A percentile compares a stretch with the other conserved stretches of the same genome.
Evolutionary conservation across 768 basidiomycete genomes (phyloP).

Genomic region (Mycena sanguinolenta): DNA sequence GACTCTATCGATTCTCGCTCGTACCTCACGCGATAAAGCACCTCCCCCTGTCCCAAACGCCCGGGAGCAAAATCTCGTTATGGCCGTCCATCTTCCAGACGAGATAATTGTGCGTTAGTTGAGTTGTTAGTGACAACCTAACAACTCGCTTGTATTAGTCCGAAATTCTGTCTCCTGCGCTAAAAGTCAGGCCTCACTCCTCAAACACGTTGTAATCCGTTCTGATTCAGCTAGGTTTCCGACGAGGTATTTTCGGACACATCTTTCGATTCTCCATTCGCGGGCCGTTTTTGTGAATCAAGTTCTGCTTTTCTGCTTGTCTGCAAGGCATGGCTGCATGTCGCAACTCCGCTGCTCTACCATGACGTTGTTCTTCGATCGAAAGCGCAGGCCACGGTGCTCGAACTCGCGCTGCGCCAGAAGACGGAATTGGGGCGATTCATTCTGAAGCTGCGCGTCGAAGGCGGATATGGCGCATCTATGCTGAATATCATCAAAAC

Average conservation of each 20-base stretch:
- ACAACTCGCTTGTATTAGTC: background rate
- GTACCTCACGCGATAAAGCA: too few relatives aligned
- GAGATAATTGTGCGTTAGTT: conserved; percentile 12
- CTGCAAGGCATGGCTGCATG: conserved; percentile 30
- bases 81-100: conserved; percentile 26
- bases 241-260: conserved; percentile 3
- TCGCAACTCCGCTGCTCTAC: conserved; percentile 28
- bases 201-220: too few relatives aligned
- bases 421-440: background rate
- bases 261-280: background rate
- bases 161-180: too few relatives aligned
- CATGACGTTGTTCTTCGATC: conserved; percentile 12
- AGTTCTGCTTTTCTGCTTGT: conserved; percentile 3
- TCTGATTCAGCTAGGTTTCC: too few relatives aligned
- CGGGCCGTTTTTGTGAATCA: background rate
- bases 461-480: background rate
- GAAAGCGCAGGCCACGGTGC: conserved; percentile 21
- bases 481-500: too few relatives aligned
- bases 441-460: background rate
- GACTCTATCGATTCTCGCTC: too few relatives aligned
- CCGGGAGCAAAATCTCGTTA: too few relatives aligned
- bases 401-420: background rate
- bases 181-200: too few relatives aligned
- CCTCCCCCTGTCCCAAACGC: too few relatives aligned
- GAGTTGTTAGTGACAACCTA: background rate